Conservation (phyloP, 78 protist species). For the Dictyostelium citrinum region DNA sequence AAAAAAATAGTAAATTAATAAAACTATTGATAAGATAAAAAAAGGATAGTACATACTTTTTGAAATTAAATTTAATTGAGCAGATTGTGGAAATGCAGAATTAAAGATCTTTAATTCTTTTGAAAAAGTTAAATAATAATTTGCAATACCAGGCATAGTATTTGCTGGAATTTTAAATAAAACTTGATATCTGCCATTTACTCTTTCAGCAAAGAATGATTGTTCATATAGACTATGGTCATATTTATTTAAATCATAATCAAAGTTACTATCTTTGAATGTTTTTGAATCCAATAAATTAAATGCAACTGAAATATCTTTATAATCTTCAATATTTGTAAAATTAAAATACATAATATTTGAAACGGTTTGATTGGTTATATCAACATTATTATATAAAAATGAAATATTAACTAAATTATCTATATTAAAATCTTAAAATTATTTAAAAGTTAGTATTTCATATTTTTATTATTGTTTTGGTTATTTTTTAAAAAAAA, state of each 20-base stretch:
- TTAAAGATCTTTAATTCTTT: not conserved
- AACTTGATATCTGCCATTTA: not conserved
- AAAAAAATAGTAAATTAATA: too few relatives aligned
- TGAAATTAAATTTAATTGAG: not conserved
- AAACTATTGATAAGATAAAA: not conserved
- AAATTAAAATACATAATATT: not conserved
- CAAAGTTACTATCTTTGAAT: too few relatives aligned
- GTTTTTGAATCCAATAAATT: not conserved
- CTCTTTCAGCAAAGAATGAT: not conserved
- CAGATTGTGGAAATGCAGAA: not conserved
- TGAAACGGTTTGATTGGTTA: not conserved
- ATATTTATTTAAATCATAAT: too few relatives aligned
- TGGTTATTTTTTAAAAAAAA: too few relatives aligned
- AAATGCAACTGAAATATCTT: not conserved
- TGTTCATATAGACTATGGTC: too few relatives aligned
- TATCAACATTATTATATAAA: not conserved
- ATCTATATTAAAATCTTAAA: too few relatives aligned
- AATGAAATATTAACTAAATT: not conserved
- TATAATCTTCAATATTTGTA: not conserved
- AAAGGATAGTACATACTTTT: not conserved
- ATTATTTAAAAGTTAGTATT: too few relatives aligned
- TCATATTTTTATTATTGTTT: too few relatives aligned
- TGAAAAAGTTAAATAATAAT: not conserved
- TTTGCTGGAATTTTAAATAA: not conserved
- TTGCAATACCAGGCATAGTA: not conserved